Base-by-base conservation (phyloP, 78 protist genomes). In the Protostelium mycophagum region DNA sequence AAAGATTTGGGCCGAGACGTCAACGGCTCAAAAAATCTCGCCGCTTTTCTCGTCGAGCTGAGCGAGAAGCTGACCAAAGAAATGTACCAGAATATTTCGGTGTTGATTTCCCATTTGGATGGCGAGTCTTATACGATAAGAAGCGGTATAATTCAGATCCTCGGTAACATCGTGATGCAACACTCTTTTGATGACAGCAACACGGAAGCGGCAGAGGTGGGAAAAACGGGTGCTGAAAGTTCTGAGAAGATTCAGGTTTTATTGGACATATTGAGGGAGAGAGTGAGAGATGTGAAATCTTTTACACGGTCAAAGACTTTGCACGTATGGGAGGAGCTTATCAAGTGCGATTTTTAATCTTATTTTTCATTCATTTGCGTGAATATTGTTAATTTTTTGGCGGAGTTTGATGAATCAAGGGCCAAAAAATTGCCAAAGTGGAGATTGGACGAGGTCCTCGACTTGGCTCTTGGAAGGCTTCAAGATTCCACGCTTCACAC, bases 111-210 rank as follows among this genome's bases (percentile, higher is more conserved):
- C 0, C 88, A 88, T 51, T 31, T 90, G 28, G 85, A 90, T 87
- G n/a, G 89, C 9, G 91, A 89, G 10, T 37, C 85, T 34, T 87
- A 93, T 90, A 83, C 87, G 35, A 86, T 90, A 84, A 91, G 95
- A 39, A 93, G 90, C 87, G 93, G 91, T 35, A 92, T 88, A 0
- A 35, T 88, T 34, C 94, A 93, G 31, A 38, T 88, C 28, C 38
- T 90, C 25, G 91, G 87, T 9, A 86, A 51, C 36, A n/a, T 91
- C 29, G 88, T 91, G 31, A 83, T 36, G 0, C 25, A 85, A 38
- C 90, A 51, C 16, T 38, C 84, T 23, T 28, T 37, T 29, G 35
- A 34, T 1, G 5, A 9, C 0, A 34, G 0, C 34, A 0, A 37
- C 83, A 9, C 38, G 63, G 37, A 10, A 63, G 37, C 10, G 36